A percentile compares a stretch with the other conserved stretches of the same genome.
phyloP scores from a whole-genome alignment of 129 eudicot genomes.

The Erigeron canadensis region DNA sequence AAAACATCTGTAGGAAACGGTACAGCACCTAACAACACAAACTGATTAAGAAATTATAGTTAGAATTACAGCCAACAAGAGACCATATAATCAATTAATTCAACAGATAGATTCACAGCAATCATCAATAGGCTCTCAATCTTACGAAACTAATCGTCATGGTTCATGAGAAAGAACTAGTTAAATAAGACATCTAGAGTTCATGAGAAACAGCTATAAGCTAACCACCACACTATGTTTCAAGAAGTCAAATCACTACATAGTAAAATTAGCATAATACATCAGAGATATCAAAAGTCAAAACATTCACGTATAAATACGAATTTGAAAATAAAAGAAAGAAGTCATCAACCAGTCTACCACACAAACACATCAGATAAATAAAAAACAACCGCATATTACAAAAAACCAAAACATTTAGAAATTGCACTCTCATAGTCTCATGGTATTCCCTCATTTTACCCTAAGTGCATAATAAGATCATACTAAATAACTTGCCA shows the following conservation, averaged over 20 bases:
- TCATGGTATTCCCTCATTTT: too few species aligned
- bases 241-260: not conserved
- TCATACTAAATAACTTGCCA: too few species aligned
- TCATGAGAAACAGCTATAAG: not conserved
- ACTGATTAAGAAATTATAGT: constrained; percentile 32
- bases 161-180: too few species aligned
- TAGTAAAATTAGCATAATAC: not conserved
- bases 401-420: not conserved
- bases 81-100: not conserved
- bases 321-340: not conserved
- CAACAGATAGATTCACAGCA: not conserved
- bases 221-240: not conserved
- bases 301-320: constrained; percentile 1
- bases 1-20: constrained; percentile 82
- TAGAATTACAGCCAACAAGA: constrained; percentile 1
- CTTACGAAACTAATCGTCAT: too few species aligned
- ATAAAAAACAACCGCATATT: not conserved
- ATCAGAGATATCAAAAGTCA: too few species aligned
- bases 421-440: too few species aligned
- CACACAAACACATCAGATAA: not conserved
- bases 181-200: not conserved
- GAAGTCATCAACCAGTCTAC: not conserved
- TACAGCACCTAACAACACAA: constrained; percentile 77
- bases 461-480: too few species aligned
- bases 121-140: not conserved